phyloP scores from a whole-genome alignment of 441 rosid genomes.

The Cnidoscolus chayamansa region DNA sequence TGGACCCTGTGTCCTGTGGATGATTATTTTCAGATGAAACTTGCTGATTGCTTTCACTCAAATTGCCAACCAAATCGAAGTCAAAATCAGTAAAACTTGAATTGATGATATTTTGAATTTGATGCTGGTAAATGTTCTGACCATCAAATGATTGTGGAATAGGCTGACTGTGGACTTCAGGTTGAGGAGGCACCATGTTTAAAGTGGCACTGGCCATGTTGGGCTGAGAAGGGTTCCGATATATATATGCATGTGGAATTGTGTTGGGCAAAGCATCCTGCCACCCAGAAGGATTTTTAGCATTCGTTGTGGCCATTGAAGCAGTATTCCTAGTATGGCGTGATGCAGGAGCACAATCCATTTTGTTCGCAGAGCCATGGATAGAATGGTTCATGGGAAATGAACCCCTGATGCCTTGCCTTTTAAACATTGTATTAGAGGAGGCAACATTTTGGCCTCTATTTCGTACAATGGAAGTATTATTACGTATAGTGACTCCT shows the following conservation, averaged over 20 bases:
- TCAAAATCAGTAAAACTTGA: slow-evolving; percentile 23
- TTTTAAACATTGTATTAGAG: slow-evolving; percentile 29
- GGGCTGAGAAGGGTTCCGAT: slow-evolving; percentile 24
- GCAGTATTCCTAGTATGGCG: slow-evolving; percentile 21
- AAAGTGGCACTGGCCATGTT: slow-evolving; percentile 10
- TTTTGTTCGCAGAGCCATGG: slow-evolving; percentile 30
- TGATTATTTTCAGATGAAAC: slow-evolving; percentile 24
- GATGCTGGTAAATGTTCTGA: slow-evolving; percentile 25
- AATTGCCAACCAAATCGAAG: slow-evolving; percentile 21
- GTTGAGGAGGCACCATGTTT: slow-evolving; percentile 26
- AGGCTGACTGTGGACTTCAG: slow-evolving; percentile 26
- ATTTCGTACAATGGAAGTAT: slow-evolving; percentile 32
- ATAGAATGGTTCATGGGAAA: slow-evolving; percentile 16
- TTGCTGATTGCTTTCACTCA: slow-evolving; percentile 26
- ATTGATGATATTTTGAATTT: slow-evolving; percentile 21
- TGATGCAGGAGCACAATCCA: slow-evolving; percentile 25
- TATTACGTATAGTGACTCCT: slow-evolving; percentile 28
- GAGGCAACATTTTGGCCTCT: slow-evolving; percentile 32
- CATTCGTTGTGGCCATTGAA: slow-evolving; percentile 26
- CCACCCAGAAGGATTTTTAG: slow-evolving; percentile 19
- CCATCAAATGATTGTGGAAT: slow-evolving; percentile 27
- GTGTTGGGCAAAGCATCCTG: slow-evolving; percentile 20
- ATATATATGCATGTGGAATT: slow-evolving; percentile 20
- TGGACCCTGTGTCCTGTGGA: slow-evolving; percentile 17
- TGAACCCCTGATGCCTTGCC: slow-evolving; percentile 23